Base-by-base conservation (phyloP, 2,329 filamentous ascomycete species). In the Talaromyces sp. region DNA sequence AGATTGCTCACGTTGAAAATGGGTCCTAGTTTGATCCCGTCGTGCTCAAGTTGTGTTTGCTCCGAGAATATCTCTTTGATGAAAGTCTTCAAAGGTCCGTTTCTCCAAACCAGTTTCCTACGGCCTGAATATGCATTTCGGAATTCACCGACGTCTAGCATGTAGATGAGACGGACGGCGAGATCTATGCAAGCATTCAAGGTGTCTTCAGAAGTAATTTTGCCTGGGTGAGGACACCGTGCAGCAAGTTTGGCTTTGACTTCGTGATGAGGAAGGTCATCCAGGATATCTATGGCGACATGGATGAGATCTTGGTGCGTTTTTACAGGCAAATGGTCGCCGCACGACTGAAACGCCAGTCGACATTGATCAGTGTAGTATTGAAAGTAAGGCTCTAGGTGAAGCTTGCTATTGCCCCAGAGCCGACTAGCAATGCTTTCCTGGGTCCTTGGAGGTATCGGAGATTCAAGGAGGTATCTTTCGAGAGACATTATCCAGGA, bases 1-100 rank as follows among this genome's bases (percentile, higher is more conserved):
- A 73, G 33, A 21, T 61, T 68, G 10, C 31, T 40, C 9, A 35
- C 33, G 39, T 59, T 21, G 53, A 56, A 56, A 17, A 48, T 2
- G 1, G 41, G 11, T 31, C 35, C 54, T 15, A 41, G 51, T 11
- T 53, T 53, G 13, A 53, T 21, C 11, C 22, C 9, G 37, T 13
- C 15, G 21, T 53, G 51, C 8, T 41, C 51, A 15, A 31, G 21
- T 15, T 11, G 9, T 7, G 6, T 41, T 7, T 53, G 10, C 8
- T 31, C 5, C 10, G 15, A 7, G 33, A 53, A 53, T 41, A 41
- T 33, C 2, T 40, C 13, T 19, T 41, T 10, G 5, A 53, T 17
- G 17, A 41, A 53, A 2, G 17, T 19, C 36, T 28, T 17, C n/a
- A 33, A 19, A 2, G 22, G 9, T 31, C 17, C 51, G 5, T n/a